Conservation (phyloP, 2,329 filamentous ascomycete genomes). For the Ascochyta rabiei region DNA sequence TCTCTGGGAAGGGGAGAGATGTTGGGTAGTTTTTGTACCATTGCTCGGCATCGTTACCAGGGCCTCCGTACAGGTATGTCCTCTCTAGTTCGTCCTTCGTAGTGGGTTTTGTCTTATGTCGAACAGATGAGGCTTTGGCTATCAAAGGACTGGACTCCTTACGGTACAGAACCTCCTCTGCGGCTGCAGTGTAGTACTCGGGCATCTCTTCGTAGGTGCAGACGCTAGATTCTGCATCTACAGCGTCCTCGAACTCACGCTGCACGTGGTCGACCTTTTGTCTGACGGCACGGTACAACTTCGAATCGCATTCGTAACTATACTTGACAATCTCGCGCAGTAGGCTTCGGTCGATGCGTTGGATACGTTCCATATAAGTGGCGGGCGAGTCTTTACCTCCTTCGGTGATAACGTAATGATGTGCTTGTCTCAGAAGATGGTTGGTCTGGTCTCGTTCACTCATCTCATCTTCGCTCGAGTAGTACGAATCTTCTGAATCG, state of each 20-base stretch:
- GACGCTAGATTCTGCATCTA: constrained; percentile 6
- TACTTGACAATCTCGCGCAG: constrained; percentile 25
- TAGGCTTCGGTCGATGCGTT: constrained; percentile 34
- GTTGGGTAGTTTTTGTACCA: constrained; percentile 30
- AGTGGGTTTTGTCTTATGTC: not conserved
- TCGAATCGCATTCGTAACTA: constrained; percentile 24
- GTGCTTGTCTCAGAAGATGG: constrained; percentile 32
- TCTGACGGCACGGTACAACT: constrained; percentile 27
- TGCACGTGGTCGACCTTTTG: constrained; percentile 29
- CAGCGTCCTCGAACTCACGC: constrained; percentile 19
- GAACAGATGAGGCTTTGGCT: not conserved
- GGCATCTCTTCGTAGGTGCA: constrained; percentile 15
- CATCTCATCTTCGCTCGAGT: constrained; percentile 10
- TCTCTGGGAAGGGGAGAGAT: constrained; percentile 38
- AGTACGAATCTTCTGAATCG: constrained; percentile 8
- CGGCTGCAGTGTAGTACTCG: constrained; percentile 8
- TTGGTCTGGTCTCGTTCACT: constrained; percentile 25
- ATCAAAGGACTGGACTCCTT: not conserved
- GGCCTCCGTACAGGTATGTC: constrained; percentile 35
- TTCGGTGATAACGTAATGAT: constrained; percentile 34
- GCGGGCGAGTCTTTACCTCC: constrained; percentile 27
- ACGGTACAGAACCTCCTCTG: not conserved
- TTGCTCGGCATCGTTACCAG: constrained; percentile 27
- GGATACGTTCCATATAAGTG: constrained; percentile 28
- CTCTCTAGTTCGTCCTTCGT: constrained; percentile 6